A percentile compares a stretch with the other conserved stretches of the same genome.
These are phyloP conservation scores for Cornus florida DNA, from an alignment of 148 eudicot genomes.

Conservation along the genomic window DNA sequence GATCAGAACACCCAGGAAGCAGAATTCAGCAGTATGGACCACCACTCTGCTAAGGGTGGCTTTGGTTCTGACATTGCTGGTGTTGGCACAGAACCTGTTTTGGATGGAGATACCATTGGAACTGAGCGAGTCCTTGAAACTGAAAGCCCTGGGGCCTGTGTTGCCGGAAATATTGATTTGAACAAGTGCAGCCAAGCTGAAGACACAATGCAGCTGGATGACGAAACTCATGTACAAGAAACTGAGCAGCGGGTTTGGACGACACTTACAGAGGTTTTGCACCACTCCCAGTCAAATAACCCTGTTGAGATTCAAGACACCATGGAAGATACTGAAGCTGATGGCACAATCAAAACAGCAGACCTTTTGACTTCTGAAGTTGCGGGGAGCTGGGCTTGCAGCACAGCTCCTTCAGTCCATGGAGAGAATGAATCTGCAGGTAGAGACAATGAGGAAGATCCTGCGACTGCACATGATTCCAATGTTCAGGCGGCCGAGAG, in stretches of 20 bases:
- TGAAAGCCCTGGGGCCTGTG: slow-evolving; percentile 50
- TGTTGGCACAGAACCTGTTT: slow-evolving; percentile 50
- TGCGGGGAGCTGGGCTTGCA: slow-evolving; percentile 89
- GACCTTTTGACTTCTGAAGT: slow-evolving; percentile 92
- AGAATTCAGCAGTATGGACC: slow-evolving; percentile 52
- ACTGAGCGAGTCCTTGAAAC: slow-evolving; percentile 77
- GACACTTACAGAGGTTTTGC: slow-evolving; percentile 29
- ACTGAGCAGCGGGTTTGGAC: slow-evolving; percentile 30
- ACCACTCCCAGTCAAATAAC: slow-evolving; percentile 26
- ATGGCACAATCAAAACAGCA: slow-evolving; percentile 50
- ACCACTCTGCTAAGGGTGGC: slow-evolving; percentile 47
- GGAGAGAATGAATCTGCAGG: slow-evolving; percentile 75
- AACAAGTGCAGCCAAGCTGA: slow-evolving; percentile 37
- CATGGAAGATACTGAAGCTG: slow-evolving; percentile 60
- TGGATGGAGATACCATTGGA: slow-evolving; percentile 46
- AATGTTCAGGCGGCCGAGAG: slow-evolving; percentile 64
- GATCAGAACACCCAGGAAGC: slow-evolving; percentile 77
- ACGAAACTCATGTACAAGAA: slow-evolving; percentile 48
- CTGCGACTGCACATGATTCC: slow-evolving; percentile 41
- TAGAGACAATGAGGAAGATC: slow-evolving; percentile 31
- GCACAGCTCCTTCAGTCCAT: slow-evolving; percentile 72
- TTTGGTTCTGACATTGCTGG: slow-evolving; percentile 92
- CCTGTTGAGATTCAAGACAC: slow-evolving; percentile 30
- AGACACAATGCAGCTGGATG: slow-evolving; percentile 77
- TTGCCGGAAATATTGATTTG: slow-evolving; percentile 39